These are phyloP conservation scores for Penicillium longicatenatum DNA, from an alignment of 495 filamentous ascomycete genomes.

Conservation along the genomic window DNA sequence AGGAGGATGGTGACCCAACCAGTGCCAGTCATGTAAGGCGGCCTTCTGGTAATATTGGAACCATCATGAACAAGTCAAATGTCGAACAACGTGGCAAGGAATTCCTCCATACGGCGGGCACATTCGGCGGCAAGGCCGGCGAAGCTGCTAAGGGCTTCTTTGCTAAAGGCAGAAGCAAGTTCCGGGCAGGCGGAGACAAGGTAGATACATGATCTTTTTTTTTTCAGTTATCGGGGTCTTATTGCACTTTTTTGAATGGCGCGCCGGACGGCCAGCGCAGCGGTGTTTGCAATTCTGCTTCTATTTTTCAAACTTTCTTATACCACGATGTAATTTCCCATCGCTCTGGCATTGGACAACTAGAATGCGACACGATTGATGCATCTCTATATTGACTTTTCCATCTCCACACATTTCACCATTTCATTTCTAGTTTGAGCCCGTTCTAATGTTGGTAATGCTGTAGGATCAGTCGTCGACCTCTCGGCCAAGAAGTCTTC, in stretches of 20 bases:
- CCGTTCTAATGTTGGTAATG: constrained; percentile 37
- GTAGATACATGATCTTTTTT: constrained; percentile 69
- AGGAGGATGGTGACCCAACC: constrained; percentile 48
- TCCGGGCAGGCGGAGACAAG: constrained; percentile 71
- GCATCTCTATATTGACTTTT: constrained; percentile 21
- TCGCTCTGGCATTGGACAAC: constrained; percentile 32
- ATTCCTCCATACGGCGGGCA: constrained; percentile 75
- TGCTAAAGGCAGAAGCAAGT: constrained; percentile 81
- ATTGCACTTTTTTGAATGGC: constrained; percentile 16
- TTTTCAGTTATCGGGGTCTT: constrained; percentile 18
- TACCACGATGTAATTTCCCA: constrained; percentile 43
- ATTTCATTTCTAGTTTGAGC: constrained; percentile 20
- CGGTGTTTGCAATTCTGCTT: constrained; percentile 21
- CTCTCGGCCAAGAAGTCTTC: constrained; percentile 22
- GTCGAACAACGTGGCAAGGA: constrained; percentile 81
- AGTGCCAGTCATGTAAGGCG: constrained; percentile 36
- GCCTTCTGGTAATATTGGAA: constrained; percentile 40
- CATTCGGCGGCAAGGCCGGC: constrained; percentile 67
- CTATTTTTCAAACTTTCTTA: constrained; percentile 36
- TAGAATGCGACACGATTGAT: constrained; percentile 47
- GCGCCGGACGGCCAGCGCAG: constrained; percentile 20
- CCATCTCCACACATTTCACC: constrained; percentile 13
- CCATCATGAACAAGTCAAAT: constrained; percentile 43
- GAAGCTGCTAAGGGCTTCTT: constrained; percentile 85
- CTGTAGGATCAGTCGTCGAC: constrained; percentile 45